phyloP scores from a whole-genome alignment of 768 basidiomycete species.

The Tylopilus subfusipes region DNA sequence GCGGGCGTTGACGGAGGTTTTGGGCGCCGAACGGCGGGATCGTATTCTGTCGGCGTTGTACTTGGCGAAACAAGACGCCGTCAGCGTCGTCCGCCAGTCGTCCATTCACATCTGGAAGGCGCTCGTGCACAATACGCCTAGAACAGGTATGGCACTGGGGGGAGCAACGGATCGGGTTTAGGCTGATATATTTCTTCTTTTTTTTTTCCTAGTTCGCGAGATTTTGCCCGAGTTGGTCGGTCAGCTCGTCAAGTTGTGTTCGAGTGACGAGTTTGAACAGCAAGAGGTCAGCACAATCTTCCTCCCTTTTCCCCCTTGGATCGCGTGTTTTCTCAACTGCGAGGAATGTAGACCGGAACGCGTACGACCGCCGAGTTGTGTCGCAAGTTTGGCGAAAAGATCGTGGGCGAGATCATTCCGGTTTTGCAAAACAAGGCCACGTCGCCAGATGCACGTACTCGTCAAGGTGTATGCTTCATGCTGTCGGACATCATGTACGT shows the following conservation, averaged over 20 bases:
- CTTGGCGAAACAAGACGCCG: slow-evolving; percentile 89
- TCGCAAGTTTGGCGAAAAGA: slow-evolving; percentile 92
- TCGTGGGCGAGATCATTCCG: slow-evolving; percentile 78
- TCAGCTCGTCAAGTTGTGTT: slow-evolving; percentile 75
- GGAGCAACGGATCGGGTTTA: neutral
- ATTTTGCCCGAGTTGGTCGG: slow-evolving; percentile 81
- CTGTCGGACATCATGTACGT: slow-evolving; percentile 84
- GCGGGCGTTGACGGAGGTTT: slow-evolving; percentile 79
- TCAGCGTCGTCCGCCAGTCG: slow-evolving; percentile 83
- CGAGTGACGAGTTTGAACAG: slow-evolving; percentile 78
- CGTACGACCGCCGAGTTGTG: slow-evolving; percentile 86
- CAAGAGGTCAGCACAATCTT: slow-evolving; percentile 61
- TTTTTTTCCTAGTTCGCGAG: slow-evolving; percentile 62
- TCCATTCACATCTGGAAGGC: slow-evolving; percentile 99
- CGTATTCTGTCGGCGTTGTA: slow-evolving; percentile 89
- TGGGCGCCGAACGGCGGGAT: slow-evolving; percentile 86
- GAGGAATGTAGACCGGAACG: slow-evolving; percentile 58
- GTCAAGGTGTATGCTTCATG: slow-evolving; percentile 85
- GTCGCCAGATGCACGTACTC: slow-evolving; percentile 59
- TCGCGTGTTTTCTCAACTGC: neutral
- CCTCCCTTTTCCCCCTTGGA: neutral
- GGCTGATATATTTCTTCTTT: slow-evolving; percentile 13
- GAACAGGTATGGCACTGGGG: slow-evolving; percentile 57
- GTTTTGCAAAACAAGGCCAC: slow-evolving; percentile 66
- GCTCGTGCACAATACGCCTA: slow-evolving; percentile 89